Conservation (phyloP, 2,329 filamentous ascomycete species). For the Metarhizium brunneum region DNA sequence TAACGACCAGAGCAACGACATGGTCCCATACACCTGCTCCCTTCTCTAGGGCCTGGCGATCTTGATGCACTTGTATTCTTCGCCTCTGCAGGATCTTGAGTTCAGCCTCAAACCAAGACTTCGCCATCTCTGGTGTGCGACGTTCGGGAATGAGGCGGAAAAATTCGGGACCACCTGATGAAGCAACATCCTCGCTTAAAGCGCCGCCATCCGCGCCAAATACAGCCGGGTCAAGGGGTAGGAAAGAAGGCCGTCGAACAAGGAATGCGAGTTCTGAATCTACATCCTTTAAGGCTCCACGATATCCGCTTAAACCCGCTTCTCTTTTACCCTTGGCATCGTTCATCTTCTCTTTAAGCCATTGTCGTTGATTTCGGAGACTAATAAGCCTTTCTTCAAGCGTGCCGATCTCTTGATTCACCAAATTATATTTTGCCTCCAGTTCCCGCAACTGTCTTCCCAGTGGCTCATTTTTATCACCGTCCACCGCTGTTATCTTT, state of each 20-base stretch:
- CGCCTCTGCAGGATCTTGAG: conserved; percentile 44
- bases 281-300: conserved; percentile 54
- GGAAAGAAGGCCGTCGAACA: conserved; percentile 46
- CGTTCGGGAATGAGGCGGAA: conserved; percentile 52
- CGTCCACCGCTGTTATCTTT: conserved; percentile 46
- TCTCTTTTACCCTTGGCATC: conserved; percentile 58
- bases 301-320: conserved; percentile 64
- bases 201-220: conserved; percentile 15
- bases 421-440: conserved; percentile 38
- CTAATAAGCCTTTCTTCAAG: conserved; percentile 55
- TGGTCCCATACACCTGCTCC: conserved; percentile 59
- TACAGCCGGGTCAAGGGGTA: conserved; percentile 40
- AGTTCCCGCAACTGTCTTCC: conserved; percentile 52
- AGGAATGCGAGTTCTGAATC: conserved; percentile 53
- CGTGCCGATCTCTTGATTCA: conserved; percentile 55
- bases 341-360: conserved; percentile 49
- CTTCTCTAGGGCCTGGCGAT: conserved; percentile 56
- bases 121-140: conserved; percentile 61
- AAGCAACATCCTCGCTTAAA: conserved; percentile 11
- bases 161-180: conserved; percentile 42
- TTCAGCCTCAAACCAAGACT: conserved; percentile 61
- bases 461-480: conserved; percentile 48
- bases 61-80: conserved; percentile 47
- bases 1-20: conserved; percentile 46
- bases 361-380: conserved; percentile 51